Base-by-base conservation (phyloP, 2,329 filamentous ascomycete genomes). In the Arachnopeziza araneosa region DNA sequence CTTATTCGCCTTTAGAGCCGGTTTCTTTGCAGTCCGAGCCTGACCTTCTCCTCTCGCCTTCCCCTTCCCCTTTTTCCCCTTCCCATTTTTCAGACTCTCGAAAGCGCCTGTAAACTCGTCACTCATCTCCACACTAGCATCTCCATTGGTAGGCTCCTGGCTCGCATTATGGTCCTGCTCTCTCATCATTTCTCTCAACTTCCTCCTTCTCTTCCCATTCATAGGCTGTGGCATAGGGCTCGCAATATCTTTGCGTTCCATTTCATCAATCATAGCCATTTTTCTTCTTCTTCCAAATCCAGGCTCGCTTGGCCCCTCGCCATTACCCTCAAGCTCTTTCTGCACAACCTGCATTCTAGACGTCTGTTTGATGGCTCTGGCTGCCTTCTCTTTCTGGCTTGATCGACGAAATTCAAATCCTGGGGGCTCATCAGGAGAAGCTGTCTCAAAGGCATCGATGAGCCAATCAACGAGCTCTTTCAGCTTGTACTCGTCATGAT, bases 401-500 rank as follows among this genome's bases (percentile, higher is more conserved):
- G 52, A 48, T 10, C 21, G 23, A 24, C 49, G 24, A 52, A 30
- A 24, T 50, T 52, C 50, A 24, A 60, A 61, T 51, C 55, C 59
- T 52, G 58, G 23, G 49, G 67, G 66, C 50, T 69, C 67, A 44
- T 62, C 36, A 6, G 65, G 69, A 52, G 63, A 58, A 2, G 68
- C 60, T 30, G 51, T 24, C 52, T 71, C 66, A 51, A 67, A 70
- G 6, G 58, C 60, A 56, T 67, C 56, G 21, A 72, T 69, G 14
- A 72, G 62, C 49, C 55, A 30, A 5, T 63, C 52, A 21, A 72
- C 55, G 19, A 67, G 60, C 2, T 73, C 68, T 50, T 66, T 66
- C 22, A 74, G 62, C 9, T 65, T 63, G 66, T 70, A 72, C 19
- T 68, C 56, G 30, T 70, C 60, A n/a, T 67, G 53, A 7, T 63